Evolutionary conservation across 805 yeast species (phyloP), one percentile per base, ranked within the genome.

Genomic region (Komagataella phaffii): DNA sequence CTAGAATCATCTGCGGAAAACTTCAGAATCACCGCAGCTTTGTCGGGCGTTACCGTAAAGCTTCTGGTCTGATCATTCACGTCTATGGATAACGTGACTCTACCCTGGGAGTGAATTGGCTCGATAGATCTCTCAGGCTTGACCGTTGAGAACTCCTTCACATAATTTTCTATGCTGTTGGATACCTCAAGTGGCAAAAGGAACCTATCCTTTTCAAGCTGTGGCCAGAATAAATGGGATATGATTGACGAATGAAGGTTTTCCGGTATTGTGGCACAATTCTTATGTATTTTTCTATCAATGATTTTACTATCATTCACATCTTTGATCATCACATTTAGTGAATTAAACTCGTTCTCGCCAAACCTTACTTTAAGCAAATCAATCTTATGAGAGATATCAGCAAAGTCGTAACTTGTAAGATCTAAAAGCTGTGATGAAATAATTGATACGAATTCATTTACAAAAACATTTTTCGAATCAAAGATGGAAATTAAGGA

Each of bases 271-370:
- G 55, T 46, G 18, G 50, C 14, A 50, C 62, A 54, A 45, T 52
- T 23, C 0, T 45, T 30, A 51, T 70, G 74, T 17, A 78, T 65
- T 5, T 59, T 53, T 3, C 54, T 52, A 56, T 81, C 79, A 7
- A 79, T 63, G 3, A 59, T 57, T 51, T 72, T 68, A 57, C 95
- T 83, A 24, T 77, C 78, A 17, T 68, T 61, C 7, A 89, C 72
- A 63, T 88, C 96, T 45, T 75, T 67, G 17, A 89, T 71, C 98
- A 93, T 93, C 7, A 91, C 88, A 59, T 87, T 95, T 50, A 89
- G 70, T 21, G 79, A 77, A 50, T 75, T 77, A 57, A 90, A 75
- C 51, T 81, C 85, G 7, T 76, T 68, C 44, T 77, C 81, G 1
- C 87, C 89, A 59, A 87, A 85, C 51, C 85, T 73, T 18, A 70